Base-by-base conservation (phyloP, 1,139 yeast genomes). In the Candida glucosophila region DNA sequence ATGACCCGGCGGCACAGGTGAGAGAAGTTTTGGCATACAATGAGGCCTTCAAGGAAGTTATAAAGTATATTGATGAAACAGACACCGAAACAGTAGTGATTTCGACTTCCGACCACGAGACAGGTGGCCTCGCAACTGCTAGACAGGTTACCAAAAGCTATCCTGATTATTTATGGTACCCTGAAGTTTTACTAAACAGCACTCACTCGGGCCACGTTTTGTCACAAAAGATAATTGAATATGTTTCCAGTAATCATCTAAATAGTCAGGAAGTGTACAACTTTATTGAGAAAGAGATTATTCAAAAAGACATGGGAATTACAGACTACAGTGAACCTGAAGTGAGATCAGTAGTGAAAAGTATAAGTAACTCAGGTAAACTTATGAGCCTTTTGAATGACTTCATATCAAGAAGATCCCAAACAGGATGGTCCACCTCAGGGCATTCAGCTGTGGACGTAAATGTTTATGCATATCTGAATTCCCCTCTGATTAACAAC, bases 371-470 rank as follows among this genome's bases (percentile, higher is more conserved):
- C 27, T 34, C 37, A 16, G 32, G 30, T n/a, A 34, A 37, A 12
- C 39, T 58, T 27, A 39, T 53, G 30, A 54, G 55, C 29, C 40
- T 44, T 9, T 47, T 62, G 35, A 68, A 77, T 41, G 59, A 73
- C 30, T 66, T 82, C 68, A 69, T 81, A 5, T 73, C 86, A 2
- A 40, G 52, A 8, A 67, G 92, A 33, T 81, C 94, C 0, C 77
- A 76, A 44, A 71, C 82, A 17, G 92, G 93, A 5, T 85, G 93
- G 93, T 64, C 90, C 6, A 82, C 95, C 0, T 86, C 78, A 40
- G 94, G 93, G 14, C 95, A 85, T 47, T 74, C 90, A 12, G 93
- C 92, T 0, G 94, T 83, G 9, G 95, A 85, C 49, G 94, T 85
- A 17, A 82, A 82, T 43, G 76, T 83, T 26, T 85, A 82, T 47